A percentile compares a stretch with the other conserved stretches of the same genome.
These are phyloP conservation scores for Phoma sp. DNA, from an alignment of 2,329 filamentous ascomycete genomes.

Conservation along the genomic window DNA sequence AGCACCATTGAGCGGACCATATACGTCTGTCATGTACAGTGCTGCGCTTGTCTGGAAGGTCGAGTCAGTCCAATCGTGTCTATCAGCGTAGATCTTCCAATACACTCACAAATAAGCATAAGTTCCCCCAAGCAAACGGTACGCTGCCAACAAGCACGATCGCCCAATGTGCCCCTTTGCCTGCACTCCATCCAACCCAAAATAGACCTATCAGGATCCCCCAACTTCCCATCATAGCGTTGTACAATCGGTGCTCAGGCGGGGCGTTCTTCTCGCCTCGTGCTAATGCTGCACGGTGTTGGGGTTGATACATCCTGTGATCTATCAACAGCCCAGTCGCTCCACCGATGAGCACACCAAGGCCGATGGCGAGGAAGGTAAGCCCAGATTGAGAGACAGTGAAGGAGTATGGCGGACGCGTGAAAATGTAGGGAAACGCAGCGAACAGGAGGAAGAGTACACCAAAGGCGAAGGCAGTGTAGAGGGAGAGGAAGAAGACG, in stretches of 20 bases:
- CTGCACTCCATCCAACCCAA: conserved; percentile 66
- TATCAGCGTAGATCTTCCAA: neutral
- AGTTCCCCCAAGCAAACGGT: conserved; percentile 66
- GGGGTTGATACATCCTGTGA: conserved; percentile 44
- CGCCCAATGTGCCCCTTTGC: conserved; percentile 56
- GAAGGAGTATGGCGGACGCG: conserved; percentile 39
- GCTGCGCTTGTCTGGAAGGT: conserved; percentile 30
- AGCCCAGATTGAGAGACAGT: conserved; percentile 38
- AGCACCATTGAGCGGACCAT: conserved; percentile 41
- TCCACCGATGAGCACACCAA: conserved; percentile 38
- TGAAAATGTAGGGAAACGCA: conserved; percentile 44
- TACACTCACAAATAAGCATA: conserved; percentile 63
- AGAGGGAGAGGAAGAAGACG: conserved; percentile 44
- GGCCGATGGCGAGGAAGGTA: conserved; percentile 41
- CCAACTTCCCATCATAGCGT: conserved; percentile 64
- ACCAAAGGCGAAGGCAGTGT: conserved; percentile 45
- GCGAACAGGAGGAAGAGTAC: conserved; percentile 48
- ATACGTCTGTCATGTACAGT: conserved; percentile 42
- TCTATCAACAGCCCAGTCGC: conserved; percentile 46
- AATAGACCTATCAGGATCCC: conserved; percentile 62
- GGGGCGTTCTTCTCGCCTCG: conserved; percentile 44
- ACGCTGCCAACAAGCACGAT: conserved; percentile 60
- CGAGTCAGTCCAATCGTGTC: neutral
- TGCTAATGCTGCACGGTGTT: conserved; percentile 33
- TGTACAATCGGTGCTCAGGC: conserved; percentile 65